Base-by-base conservation (phyloP, 2,329 filamentous ascomycete species). In the Xylariaceae sp. region DNA sequence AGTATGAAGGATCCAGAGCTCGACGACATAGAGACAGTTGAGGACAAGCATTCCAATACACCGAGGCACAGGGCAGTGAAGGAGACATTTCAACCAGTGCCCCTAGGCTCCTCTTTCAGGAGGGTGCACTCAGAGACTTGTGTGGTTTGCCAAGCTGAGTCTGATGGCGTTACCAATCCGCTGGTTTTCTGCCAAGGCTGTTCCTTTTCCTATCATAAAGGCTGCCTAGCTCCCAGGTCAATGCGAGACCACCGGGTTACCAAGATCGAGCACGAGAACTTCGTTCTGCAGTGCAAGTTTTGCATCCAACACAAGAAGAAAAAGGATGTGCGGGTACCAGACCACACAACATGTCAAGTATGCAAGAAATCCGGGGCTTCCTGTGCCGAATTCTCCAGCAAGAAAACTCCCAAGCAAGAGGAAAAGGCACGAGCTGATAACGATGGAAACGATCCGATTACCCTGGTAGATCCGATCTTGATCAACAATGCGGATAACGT, bases 121-220 rank as follows among this genome's bases (percentile, higher is more conserved):
- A 76, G 79, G 18, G 81, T 83, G 9, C 94, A 99, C 73, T 83
- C 81, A 51, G 77, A 82, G 47, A 77, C 76, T 6, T 99, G 94
- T 72, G 87, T 90, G 65, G 81, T 85, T 2, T 99, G 94, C 70
- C 76, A 75, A 52, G 74, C 76, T n/a, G 74, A 73, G 13, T 81
- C 82, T 7, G 77, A 80, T 18, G 72, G 75, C 1, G 80, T 78
- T 59, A 88, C 86, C 69, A 91, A 90, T 0, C 78, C 83, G 45
- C 77, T 99, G 23, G 82, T 99, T 39, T 87, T 88, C 69, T 99
- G 94, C 67, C 95, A 99, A 75, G 94, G 94, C 35, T 99, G 94
- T 72, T 91, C 88, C 1, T 79, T 87, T 52, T 82, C 89, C 0
- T 96, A 91, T 66, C 94, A 99, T 74, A 90, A 89, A 72, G 76